Evolutionary conservation across 2,329 filamentous ascomycete species (phyloP), one percentile per base, ranked within the genome.

Genomic region (Zelopaecilomyces penicillatus): DNA sequence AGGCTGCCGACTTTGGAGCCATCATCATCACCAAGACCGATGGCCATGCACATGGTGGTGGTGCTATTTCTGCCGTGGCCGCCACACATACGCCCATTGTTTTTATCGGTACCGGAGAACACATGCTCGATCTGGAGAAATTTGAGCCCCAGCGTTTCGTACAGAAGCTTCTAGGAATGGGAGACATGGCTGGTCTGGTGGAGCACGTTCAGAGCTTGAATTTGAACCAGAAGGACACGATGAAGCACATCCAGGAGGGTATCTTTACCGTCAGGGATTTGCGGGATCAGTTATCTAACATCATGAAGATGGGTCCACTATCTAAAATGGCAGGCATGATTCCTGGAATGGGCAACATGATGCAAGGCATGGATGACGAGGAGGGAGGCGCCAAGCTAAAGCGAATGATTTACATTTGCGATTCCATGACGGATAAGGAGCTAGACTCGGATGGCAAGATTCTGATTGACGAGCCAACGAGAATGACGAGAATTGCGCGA

Each of bases 11-110:
- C 64, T 98, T 97, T 57, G 93, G 93, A 60, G 89, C 93, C 52
- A 98, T 98, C 58, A 95, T 98, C 60, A 96, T 98, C 61, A 98
- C 93, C 42, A 98, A 98, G 72, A 97, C 91, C 0, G 93, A 98
- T 61, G 93, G 93, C 52, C 88, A 95, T 55, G 93, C 93, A 1
- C 87, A 87, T 39, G 93, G 93, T 57, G 93, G 93, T 73, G 93
- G 93, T 69, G 93, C 93, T 49, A 98, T 98, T 46, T 97, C 91
- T 4, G 93, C 93, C 7, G 93, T 98, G 46, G 93, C 93, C 1
- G 93, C 93, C 2, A 98, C 93, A 30, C 85, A 91, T 56, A 97
- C 93, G 0, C 93, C 93, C 3, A 98, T 98, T 55, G 90, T 97
- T 8, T 98, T 96, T 66, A 88, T 98, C 51, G 93, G 93, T 64